Percentiles rank a stretch among this genome's conserved stretches.
These are phyloP conservation scores for Diaporthe velutina DNA, from an alignment of 2,329 filamentous ascomycete species.

Conservation along the genomic window DNA sequence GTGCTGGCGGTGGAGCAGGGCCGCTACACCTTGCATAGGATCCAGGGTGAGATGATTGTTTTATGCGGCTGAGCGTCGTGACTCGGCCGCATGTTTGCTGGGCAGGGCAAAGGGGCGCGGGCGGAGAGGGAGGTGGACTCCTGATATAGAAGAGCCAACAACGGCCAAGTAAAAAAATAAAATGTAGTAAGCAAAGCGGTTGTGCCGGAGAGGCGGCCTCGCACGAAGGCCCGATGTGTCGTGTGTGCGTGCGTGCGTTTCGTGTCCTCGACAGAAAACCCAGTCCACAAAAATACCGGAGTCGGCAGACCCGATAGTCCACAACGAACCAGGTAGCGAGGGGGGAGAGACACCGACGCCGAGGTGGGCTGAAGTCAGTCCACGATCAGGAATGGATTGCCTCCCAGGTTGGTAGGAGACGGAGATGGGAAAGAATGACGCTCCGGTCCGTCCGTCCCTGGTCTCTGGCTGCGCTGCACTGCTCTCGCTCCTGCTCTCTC, in stretches of 20 bases:
- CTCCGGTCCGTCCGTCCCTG: conserved; percentile 12
- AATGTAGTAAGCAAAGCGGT: conserved; percentile 10
- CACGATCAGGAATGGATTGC: conserved; percentile 19
- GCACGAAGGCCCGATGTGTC: conserved; percentile 19
- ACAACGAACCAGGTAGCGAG: not conserved
- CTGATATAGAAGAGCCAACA: conserved; percentile 15
- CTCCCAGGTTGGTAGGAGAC: no score
- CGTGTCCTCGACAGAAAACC: not conserved
- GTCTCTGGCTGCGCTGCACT: not conserved
- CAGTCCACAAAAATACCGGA: not conserved
- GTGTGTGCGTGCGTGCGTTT: not conserved
- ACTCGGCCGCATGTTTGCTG: conserved; percentile 68
- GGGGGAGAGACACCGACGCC: conserved; percentile 5
- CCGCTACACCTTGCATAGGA: conserved; percentile 59
- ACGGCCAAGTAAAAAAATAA: not conserved
- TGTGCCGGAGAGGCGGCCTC: conserved; percentile 30
- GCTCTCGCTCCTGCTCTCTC: not conserved
- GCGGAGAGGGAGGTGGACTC: not conserved
- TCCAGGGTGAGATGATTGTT: conserved; percentile 66
- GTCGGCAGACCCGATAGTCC: not conserved
- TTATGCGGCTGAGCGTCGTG: conserved; percentile 65
- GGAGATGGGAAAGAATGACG: conserved; percentile 19
- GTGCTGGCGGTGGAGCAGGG: conserved; percentile 51
- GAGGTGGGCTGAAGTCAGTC: conserved; percentile 22
- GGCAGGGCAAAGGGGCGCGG: conserved; percentile 31